Conservation (phyloP, 1,284 basidiomycete species). For the Cutaneotrichosporon dermatis region DNA sequence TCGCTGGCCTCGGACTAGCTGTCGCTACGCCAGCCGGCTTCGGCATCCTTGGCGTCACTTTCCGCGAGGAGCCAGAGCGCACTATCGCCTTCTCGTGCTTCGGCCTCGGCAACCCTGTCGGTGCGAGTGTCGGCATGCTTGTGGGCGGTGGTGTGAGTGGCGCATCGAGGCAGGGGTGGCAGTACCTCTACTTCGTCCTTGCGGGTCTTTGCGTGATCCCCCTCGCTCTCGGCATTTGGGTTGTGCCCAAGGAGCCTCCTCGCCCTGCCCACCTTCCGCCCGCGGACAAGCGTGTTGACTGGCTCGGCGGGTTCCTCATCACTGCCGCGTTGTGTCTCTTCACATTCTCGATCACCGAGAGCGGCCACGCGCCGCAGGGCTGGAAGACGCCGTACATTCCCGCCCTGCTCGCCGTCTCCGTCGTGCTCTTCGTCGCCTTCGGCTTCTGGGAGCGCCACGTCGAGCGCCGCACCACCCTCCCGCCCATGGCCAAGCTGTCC, state of each 20-base stretch:
- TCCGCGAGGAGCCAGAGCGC: conserved; percentile 29
- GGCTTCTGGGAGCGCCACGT: conserved; percentile 33
- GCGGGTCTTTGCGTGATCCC: conserved; percentile 32
- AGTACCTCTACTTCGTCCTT: conserved; percentile 39
- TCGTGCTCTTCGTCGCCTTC: conserved; percentile 34
- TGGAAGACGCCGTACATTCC: conserved; percentile 36
- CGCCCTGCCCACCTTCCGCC: not conserved
- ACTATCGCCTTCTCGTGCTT: conserved; percentile 37
- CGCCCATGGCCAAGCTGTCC: conserved; percentile 31
- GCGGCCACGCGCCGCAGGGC: conserved; percentile 22
- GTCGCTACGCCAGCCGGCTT: conserved; percentile 32
- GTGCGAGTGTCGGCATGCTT: conserved; percentile 25
- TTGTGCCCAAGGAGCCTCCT: conserved; percentile 29
- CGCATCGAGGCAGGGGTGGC: conserved; percentile 1
- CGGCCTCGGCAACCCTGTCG: conserved; percentile 31
- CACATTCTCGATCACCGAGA: conserved; percentile 31
- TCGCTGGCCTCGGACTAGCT: conserved; percentile 21
- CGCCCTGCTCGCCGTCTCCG: conserved; percentile 29
- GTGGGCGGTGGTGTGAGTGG: conserved; percentile 28
- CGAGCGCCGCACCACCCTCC: conserved; percentile 20
- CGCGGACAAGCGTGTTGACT: conserved; percentile 28
- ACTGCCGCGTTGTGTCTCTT: conserved; percentile 32
- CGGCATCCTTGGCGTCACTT: conserved; percentile 38
- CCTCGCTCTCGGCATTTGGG: conserved; percentile 25
- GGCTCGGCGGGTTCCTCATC: conserved; percentile 31